phyloP scores from a whole-genome alignment of 2,329 filamentous ascomycete species.

The Calonectria crousiana region DNA sequence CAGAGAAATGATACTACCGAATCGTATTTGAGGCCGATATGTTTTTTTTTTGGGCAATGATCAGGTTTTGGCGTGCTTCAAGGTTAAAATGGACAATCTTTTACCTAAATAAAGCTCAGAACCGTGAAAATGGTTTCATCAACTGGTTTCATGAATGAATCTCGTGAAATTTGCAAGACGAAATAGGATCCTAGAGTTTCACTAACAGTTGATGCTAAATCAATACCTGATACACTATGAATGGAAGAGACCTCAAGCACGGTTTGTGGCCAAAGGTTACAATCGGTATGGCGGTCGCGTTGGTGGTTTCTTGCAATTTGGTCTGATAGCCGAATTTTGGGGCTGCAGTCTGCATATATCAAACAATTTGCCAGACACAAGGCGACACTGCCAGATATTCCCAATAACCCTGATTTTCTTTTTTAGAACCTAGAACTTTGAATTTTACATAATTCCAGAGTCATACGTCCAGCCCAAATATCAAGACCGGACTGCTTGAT shows the following conservation, averaged over 20 bases:
- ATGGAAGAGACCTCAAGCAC: no score
- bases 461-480: slow-evolving; percentile 17
- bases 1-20: not conserved
- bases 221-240: no score
- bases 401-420: not conserved
- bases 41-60: not conserved
- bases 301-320: not conserved
- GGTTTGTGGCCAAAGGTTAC: no score
- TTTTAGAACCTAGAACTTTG: not conserved
- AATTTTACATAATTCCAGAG: not conserved
- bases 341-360: not conserved
- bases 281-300: no score
- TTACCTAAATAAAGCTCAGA: not conserved
- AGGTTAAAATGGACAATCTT: not conserved
- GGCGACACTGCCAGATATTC: no score
- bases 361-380: not conserved
- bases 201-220: no score
- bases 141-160: not conserved
- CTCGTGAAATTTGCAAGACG: not conserved
- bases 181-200: not conserved
- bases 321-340: not conserved
- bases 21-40: not conserved
- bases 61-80: not conserved
- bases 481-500: not conserved
- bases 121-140: not conserved